Evolutionary conservation across 2,329 filamentous ascomycete species (phyloP), one percentile per base, ranked within the genome.

Genomic region (Paramyrothecium roridum): DNA sequence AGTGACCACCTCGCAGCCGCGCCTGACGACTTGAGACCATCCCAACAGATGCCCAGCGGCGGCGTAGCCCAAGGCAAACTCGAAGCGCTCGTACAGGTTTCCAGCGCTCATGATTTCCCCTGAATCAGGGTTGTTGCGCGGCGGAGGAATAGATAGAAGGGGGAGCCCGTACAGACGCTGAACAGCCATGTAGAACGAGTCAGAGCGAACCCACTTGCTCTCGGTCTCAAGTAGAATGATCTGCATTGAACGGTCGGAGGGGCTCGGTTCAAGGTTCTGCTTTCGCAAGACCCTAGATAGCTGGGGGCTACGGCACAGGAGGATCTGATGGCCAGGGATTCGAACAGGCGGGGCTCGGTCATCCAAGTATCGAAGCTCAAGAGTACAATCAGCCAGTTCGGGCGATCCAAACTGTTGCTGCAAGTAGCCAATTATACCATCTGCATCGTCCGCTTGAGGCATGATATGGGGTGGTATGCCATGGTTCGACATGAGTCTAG

Each of bases 51-150:
- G 75, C 1, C 86, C 87, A 6, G 85, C 81, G 23, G 86, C 84
- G 48, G 85, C 80, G 63, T 89, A 88, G 22, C 84, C 83, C 20
- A 90, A 70, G n/a, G 80, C 80, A 58, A 83, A 82, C 33, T 78
- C 73, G 56, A 84, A 77, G 20, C 75, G 76, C 8, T 80, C 77
- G 21, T 65, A 61, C 48, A 70, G 59, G 51, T 73, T 69, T 21
- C 76, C 71, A 53, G 75, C 70, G 63, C 76, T 63, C 0, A 67
- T 65, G 30, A 74, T 62, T 2, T 71, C 66, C 6, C 61, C 63
- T 12, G 66, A 63, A 21, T 71, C 65, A 22, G 61, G 52, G 10
- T 61, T 59, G 34, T 59, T 60, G 23, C 61, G 65, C 23, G 66
- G 67, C 1, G 67, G 67, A 2, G 68, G 70, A 2, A 71, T 64